phyloP scores from a whole-genome alignment of 495 filamentous ascomycete genomes.

The Lasiosphaeria ovina region DNA sequence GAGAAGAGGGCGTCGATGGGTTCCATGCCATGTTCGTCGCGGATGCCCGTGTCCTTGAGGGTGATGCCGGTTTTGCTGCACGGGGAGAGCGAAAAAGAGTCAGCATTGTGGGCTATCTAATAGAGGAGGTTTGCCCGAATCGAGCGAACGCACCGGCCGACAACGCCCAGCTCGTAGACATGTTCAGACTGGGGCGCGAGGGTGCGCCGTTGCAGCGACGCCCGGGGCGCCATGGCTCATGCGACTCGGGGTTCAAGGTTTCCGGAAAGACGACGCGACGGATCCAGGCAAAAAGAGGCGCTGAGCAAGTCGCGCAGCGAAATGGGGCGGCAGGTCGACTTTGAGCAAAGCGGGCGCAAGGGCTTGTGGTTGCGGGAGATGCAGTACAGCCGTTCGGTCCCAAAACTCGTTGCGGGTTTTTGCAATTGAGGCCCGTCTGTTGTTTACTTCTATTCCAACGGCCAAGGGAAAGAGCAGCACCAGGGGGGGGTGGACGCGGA shows the following conservation, averaged over 20 bases:
- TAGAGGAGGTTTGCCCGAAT: neutral
- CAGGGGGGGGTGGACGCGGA: too few relatives aligned
- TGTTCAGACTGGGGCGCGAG: constrained; percentile 39
- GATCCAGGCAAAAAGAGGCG: too few relatives aligned
- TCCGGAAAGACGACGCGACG: neutral
- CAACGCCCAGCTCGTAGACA: constrained; percentile 48
- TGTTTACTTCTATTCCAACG: too few relatives aligned
- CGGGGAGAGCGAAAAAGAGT: neutral
- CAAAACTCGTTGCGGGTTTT: too few relatives aligned
- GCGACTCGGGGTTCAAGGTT: neutral
- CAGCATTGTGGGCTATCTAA: constrained; percentile 3
- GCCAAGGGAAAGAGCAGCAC: too few relatives aligned
- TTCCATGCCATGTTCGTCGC: constrained; percentile 92
- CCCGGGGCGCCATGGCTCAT: constrained; percentile 31
- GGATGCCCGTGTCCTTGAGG: constrained; percentile 71
- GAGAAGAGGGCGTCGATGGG: constrained; percentile 82
- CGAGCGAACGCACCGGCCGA: constrained; percentile 44
- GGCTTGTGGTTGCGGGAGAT: too few relatives aligned
- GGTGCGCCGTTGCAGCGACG: constrained; percentile 37
- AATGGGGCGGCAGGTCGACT: too few relatives aligned
- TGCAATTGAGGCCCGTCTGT: too few relatives aligned
- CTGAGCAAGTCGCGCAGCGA: too few relatives aligned
- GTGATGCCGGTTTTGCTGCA: constrained; percentile 79
- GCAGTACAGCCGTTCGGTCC: too few relatives aligned
- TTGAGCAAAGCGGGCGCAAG: too few relatives aligned